Base-by-base conservation (phyloP, 2,329 filamentous ascomycete species). In the Diaporthe aspalathi region DNA sequence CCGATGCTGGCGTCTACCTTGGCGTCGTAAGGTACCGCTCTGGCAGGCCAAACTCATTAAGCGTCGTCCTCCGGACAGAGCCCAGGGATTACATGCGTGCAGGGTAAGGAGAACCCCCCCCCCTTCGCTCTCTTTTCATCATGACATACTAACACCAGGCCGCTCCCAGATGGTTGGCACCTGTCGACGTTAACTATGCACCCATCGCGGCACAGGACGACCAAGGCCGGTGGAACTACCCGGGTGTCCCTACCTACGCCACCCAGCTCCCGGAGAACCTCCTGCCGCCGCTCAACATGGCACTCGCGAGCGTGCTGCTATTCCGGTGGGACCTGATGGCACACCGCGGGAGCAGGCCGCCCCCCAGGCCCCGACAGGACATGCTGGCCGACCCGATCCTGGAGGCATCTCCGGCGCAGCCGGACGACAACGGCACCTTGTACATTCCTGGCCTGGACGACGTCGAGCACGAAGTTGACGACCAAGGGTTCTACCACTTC, bases 11-110 rank as follows among this genome's bases (percentile, higher is more conserved):
- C 14, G 11, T 32, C 4, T 63, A 47, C 20, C 57, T 63, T 7
- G 57, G 57, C 17, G 40, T 49, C 5, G 57, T 63, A 24, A 63
- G 57, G 43, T 45, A 47, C 5, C 57, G 57, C 24, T 17, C 57
- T 22, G 57, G 57, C 20, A 12, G 47, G 16, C 57, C 57, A 63
- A 47, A 45, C 5, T 12, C 24, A 5, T n/a, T 32, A 5, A 29
- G 27, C 9, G 20, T 63, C n/a, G 11, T 63, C 3, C 24, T 22
- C 17, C 40, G 57, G 11, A 47, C 27, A n/a, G 47, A 40, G 14
- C 57, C 57, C 9, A 29, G 24, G 12, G 32, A 20, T 17, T n/a
- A 3, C 27, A 40, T 63, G 20, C 57, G 57, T 8, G 40, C 40
- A 5, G 27, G 57, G 57, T 63, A 63, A 32, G 40, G 16, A 32